Evolutionary conservation across 768 basidiomycete species (phyloP).

Genomic region (Pleurotus eryngii): DNA sequence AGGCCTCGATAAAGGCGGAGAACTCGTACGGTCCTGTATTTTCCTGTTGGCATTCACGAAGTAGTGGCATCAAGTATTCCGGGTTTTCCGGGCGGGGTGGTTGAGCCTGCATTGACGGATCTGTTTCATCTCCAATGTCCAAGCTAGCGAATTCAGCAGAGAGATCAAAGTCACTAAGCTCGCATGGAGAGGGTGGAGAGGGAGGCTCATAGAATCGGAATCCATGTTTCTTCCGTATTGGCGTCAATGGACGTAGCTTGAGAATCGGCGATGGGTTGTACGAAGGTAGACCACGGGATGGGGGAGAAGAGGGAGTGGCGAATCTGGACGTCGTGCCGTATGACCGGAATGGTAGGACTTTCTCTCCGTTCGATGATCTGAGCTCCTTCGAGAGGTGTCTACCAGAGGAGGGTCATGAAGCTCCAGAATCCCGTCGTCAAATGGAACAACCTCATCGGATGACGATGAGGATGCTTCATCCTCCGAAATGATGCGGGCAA

Average conservation of each 20-base stretch:
- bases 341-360: constrained; percentile 11
- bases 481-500: neutral
- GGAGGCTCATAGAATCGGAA: constrained; percentile 41
- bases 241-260: constrained; percentile 64
- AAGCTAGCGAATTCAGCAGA: constrained; percentile 48
- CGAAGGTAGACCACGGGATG: neutral
- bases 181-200: constrained; percentile 54
- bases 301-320: constrained; percentile 4
- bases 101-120: constrained; percentile 17
- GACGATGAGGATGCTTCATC: neutral
- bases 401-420: neutral
- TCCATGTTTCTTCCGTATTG: constrained; percentile 47
- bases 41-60: constrained; percentile 70
- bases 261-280: constrained; percentile 27
- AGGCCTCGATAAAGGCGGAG: constrained; percentile 78
- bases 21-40: constrained; percentile 66
- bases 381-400: neutral
- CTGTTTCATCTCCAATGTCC: constrained; percentile 25
- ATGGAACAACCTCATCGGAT: neutral
- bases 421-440: neutral
- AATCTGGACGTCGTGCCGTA: constrained; percentile 1
- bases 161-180: constrained; percentile 52
- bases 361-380: neutral
- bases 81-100: constrained; percentile 35
- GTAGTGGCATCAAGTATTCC: constrained; percentile 55